A percentile compares a stretch with the other conserved stretches of the same genome.
Conservation (phyloP, 306 rosid genomes). For the Myrica gale region DNA sequence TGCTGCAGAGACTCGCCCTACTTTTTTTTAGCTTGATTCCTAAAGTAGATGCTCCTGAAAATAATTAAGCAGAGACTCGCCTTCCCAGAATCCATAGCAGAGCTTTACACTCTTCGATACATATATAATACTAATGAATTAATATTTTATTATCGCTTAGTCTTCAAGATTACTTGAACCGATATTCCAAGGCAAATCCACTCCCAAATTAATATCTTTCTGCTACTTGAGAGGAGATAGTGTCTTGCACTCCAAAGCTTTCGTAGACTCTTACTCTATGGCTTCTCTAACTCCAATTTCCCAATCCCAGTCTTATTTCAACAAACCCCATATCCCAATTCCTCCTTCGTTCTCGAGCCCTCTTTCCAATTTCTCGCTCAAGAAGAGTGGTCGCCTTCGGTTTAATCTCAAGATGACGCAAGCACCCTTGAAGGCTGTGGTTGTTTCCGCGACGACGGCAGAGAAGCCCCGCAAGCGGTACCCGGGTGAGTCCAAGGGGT, state of each 20-base stretch:
- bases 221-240: not conserved
- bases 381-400: constrained; percentile 10
- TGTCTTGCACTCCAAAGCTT: constrained; percentile 4
- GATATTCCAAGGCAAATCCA: constrained; percentile 19
- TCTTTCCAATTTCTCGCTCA: constrained; percentile 29
- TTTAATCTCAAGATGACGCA: not conserved
- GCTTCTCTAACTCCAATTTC: constrained; percentile 60
- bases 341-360: not conserved
- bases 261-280: constrained; percentile 52
- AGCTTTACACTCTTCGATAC: too few species aligned
- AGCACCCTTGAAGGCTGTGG: constrained; percentile 39
- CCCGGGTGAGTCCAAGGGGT: constrained; percentile 89
- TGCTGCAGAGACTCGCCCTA: too few species aligned
- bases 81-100: too few species aligned
- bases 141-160: constrained; percentile 22
- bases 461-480: constrained; percentile 72
- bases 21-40: too few species aligned
- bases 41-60: too few species aligned
- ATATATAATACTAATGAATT: not conserved
- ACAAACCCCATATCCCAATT: constrained; percentile 23
- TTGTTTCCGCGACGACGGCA: constrained; percentile 65
- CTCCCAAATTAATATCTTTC: not conserved
- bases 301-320: constrained; percentile 44
- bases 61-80: too few species aligned
- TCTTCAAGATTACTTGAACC: constrained; percentile 41